These are phyloP conservation scores for Coemansia sp. DNA, from an alignment of 192 early-diverging fungal genomes.

Conservation along the genomic window DNA sequence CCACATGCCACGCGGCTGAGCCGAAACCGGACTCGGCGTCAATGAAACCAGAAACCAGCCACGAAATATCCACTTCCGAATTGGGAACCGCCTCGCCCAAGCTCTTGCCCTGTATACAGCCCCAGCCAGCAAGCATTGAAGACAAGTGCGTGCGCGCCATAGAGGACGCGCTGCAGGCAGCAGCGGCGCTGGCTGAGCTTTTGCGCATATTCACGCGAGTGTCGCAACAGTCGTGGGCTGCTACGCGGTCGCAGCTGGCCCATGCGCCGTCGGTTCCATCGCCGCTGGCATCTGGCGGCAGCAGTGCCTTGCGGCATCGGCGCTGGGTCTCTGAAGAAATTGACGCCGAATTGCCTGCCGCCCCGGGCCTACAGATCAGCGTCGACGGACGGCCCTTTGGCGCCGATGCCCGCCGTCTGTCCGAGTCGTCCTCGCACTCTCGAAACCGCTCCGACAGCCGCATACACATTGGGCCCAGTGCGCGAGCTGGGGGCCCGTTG, in stretches of 20 bases:
- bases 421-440: conserved; percentile 19
- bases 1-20: not conserved
- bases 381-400: conserved; percentile 14
- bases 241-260: conserved; percentile 30
- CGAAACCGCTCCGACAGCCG: conserved; percentile 51
- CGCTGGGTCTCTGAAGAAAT: conserved; percentile 54
- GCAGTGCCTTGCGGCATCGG: conserved; percentile 34
- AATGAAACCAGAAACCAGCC: conserved; percentile 9
- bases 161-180: conserved; percentile 20
- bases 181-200: conserved; percentile 32
- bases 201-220: conserved; percentile 40
- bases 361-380: conserved; percentile 12
- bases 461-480: conserved; percentile 17
- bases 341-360: conserved; percentile 18
- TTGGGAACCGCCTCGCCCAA: conserved; percentile 6
- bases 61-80: conserved; percentile 18
- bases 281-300: conserved; percentile 28
- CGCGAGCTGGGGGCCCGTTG: not conserved
- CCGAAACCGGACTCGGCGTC: not conserved
- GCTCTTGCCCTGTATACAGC: not conserved
- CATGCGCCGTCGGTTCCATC: conserved; percentile 41
- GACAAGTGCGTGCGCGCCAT: not conserved
- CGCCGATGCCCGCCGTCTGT: not conserved
- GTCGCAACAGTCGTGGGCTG: conserved; percentile 36
- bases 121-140: not conserved